Evolutionary conservation across 2,329 filamentous ascomycete genomes (phyloP), one percentile per base, ranked within the genome.

Genomic region (Exophiala oligosperma): DNA sequence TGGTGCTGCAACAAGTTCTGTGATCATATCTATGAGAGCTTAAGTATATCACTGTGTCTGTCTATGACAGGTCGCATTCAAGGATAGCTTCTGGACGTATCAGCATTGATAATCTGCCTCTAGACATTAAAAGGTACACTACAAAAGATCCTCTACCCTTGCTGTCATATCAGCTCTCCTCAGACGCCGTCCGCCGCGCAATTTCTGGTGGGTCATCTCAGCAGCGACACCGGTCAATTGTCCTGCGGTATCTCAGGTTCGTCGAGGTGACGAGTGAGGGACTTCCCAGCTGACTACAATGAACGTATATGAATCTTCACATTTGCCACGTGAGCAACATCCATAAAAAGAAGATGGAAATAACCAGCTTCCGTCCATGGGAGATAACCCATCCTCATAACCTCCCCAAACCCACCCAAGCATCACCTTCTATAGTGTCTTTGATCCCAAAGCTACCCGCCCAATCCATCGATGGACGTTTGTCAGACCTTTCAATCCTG

Each of bases 391-490:
- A 73, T 38, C 74, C 74, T 35, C 71, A 68, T 4, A 66, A 67
- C 28, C 66, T 71, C 35, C 65, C 68, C 17, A 70, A 73, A 14
- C 70, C 71, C 26, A 67, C 71, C 7, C 75, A 77, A 60, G 77
- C 75, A 6, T 70, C 79, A 1, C 77, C 77, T 7, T 78, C 77
- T 4, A 79, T 79, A 57, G 76, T 76, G 32, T 78, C 77, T 7
- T 66, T 79, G 41, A 79, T 76, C 2, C 74, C 74, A n/a, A 74
- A 69, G 53, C 76, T 79, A 68, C 71, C 69, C 46, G 65, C 64
- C 48, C 65, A 67, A 21, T 58, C 60, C 11, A 52, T 68, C 41
- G 76, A 79, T 57, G 76, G 77, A 61, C 75, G 72, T 0, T 74
- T 73, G 8, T 72, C 71, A 21, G 72, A 76, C 53, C 66, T 72